Conservation (phyloP, 805 yeast species). For the Zygotorulaspora danielsina region DNA sequence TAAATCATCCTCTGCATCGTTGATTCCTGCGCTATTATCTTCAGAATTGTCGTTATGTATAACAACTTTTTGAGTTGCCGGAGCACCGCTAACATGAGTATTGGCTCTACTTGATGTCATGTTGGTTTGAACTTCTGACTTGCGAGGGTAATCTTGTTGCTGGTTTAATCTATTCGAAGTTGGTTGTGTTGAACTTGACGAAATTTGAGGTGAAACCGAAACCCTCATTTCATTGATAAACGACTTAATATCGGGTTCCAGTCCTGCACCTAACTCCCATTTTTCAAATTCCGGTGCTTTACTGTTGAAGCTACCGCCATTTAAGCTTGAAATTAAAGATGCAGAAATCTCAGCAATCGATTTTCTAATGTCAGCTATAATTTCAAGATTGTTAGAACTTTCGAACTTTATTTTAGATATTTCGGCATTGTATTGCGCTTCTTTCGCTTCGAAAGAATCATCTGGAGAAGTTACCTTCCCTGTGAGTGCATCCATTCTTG, state of each 20-base stretch:
- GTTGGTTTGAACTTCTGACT: not conserved
- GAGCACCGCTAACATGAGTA: not conserved
- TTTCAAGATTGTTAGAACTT: constrained; percentile 50
- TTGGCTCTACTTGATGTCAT: not conserved
- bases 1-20: constrained; percentile 43
- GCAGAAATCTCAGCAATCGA: constrained; percentile 59
- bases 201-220: not conserved
- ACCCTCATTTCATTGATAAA: constrained; percentile 53
- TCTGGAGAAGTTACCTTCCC: constrained; percentile 55
- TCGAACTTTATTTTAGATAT: constrained; percentile 49
- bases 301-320: constrained; percentile 23
- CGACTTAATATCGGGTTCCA: constrained; percentile 58
- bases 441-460: constrained; percentile 36
- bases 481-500: constrained; percentile 90
- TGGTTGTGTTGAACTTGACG: not conserved
- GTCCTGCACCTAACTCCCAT: constrained; percentile 81
- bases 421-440: constrained; percentile 45
- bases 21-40: constrained; percentile 3
- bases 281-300: constrained; percentile 54
- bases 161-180: not conserved
- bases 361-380: constrained; percentile 65
- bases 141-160: not conserved
- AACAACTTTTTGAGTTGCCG: not conserved
- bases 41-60: not conserved
- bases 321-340: constrained; percentile 37